Conservation (phyloP, 2,329 filamentous ascomycete genomes). For the Aureobasidium sp. region DNA sequence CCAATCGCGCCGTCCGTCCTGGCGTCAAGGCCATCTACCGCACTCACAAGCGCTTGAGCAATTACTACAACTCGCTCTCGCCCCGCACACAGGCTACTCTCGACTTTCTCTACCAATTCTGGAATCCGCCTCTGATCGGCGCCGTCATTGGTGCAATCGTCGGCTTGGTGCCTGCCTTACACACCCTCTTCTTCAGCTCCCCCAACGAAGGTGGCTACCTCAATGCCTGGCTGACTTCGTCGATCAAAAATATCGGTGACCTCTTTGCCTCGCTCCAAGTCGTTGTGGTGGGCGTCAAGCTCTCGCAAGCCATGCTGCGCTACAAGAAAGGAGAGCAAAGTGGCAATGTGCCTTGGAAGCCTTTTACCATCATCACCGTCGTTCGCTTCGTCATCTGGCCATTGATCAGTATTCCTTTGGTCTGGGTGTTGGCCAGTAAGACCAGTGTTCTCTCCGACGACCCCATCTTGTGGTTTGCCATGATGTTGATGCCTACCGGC, state of each 20-base stretch:
- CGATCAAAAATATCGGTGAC: slow-evolving; percentile 54
- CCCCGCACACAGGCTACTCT: slow-evolving; percentile 34
- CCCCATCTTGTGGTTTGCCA: slow-evolving; percentile 59
- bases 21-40: slow-evolving; percentile 27
- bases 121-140: slow-evolving; percentile 57
- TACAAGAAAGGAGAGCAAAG: slow-evolving; percentile 39
- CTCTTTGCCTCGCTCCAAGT: slow-evolving; percentile 61
- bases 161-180: slow-evolving; percentile 53
- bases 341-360: slow-evolving; percentile 41
- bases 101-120: slow-evolving; percentile 43
- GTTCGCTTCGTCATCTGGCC: slow-evolving; percentile 59
- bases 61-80: slow-evolving; percentile 32
- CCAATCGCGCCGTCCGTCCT: slow-evolving; percentile 29
- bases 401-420: slow-evolving; percentile 39
- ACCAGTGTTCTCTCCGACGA: slow-evolving; percentile 49
- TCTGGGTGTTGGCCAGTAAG: slow-evolving; percentile 49
- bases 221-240: slow-evolving; percentile 58
- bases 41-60: slow-evolving; percentile 29
- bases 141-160: slow-evolving; percentile 53
- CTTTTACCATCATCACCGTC: slow-evolving; percentile 46
- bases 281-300: slow-evolving; percentile 59
- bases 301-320: slow-evolving; percentile 48
- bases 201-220: slow-evolving; percentile 55
- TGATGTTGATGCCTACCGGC: slow-evolving; percentile 55
- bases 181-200: slow-evolving; percentile 55